These are phyloP conservation scores for Suillus fuscotomentosus DNA, from an alignment of 768 basidiomycete species.

Conservation along the genomic window DNA sequence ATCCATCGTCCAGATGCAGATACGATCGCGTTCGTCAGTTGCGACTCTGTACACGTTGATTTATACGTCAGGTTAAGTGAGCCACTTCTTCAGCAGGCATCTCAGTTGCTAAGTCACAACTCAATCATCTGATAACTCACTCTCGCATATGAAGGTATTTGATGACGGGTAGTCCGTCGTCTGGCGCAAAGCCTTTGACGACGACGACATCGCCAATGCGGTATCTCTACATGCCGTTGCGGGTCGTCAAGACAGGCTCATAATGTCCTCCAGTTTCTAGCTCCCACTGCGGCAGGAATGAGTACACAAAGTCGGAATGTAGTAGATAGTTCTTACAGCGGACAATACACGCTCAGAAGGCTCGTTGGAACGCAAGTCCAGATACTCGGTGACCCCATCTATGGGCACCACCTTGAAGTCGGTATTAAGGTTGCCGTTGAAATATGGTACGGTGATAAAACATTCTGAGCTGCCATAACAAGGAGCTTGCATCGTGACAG, in stretches of 20 bases:
- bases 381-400: conserved; percentile 5
- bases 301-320: background rate
- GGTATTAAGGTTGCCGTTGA: background rate
- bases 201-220: conserved; percentile 8
- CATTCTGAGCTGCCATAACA: conserved; percentile 2
- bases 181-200: conserved; percentile 9
- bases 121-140: background rate
- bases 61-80: conserved; percentile 1
- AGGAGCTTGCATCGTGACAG: background rate
- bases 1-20: conserved; percentile 1
- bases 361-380: background rate
- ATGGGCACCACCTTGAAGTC: background rate
- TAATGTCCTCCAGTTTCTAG: conserved; percentile 7
- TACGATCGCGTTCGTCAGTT: background rate
- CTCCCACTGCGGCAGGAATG: conserved; percentile 3
- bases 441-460: background rate
- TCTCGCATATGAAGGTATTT: conserved; percentile 3
- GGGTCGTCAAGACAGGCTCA: conserved; percentile 7
- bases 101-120: background rate
- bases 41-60: background rate
- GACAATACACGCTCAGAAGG: background rate
- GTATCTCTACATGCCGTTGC: conserved; percentile 11
- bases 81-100: conserved; percentile 4
- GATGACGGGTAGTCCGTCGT: conserved; percentile 9
- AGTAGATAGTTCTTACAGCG: background rate